Conservation (phyloP, 2,329 filamentous ascomycete genomes). For the Xenoacremonium recifei region DNA sequence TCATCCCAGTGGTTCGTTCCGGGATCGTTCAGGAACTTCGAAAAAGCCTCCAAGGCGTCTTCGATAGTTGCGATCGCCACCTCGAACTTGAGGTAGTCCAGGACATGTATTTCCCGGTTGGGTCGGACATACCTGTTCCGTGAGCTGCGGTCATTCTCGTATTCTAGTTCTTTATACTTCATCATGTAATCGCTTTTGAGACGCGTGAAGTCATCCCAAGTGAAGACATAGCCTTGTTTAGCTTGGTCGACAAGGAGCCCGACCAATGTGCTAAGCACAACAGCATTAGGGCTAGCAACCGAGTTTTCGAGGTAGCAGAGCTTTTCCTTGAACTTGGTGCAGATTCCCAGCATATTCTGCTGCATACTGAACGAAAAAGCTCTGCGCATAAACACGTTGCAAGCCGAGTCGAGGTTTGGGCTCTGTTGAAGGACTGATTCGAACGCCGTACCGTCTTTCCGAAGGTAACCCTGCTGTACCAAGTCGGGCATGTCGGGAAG, state of each 20-base stretch:
- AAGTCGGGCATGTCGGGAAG: slow-evolving; percentile 38
- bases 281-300: slow-evolving; percentile 43
- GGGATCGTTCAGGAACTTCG: slow-evolving; percentile 13
- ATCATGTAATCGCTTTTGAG: slow-evolving; percentile 21
- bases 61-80: slow-evolving; percentile 46
- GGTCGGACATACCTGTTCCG: slow-evolving; percentile 5
- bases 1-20: slow-evolving; percentile 33
- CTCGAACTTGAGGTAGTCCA: slow-evolving; percentile 61
- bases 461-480: slow-evolving; percentile 45
- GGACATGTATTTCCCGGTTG: slow-evolving; percentile 45
- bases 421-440: slow-evolving; percentile 36
- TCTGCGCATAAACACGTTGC: slow-evolving; percentile 46
- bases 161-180: slow-evolving; percentile 37
- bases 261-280: slow-evolving; percentile 51
- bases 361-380: slow-evolving; percentile 59
- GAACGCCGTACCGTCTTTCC: slow-evolving; percentile 47
- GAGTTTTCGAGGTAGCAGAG: slow-evolving; percentile 58
- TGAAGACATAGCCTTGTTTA: slow-evolving; percentile 55
- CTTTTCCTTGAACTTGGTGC: slow-evolving; percentile 63
- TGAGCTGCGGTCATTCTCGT: slow-evolving; percentile 38
- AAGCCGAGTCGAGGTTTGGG: slow-evolving; percentile 29
- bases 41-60: slow-evolving; percentile 33
- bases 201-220: slow-evolving; percentile 13
- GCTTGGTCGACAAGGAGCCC: slow-evolving; percentile 56
- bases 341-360: slow-evolving; percentile 58